Base-by-base conservation (phyloP, 2,329 filamentous ascomycete genomes). In the Fusarium sp. region DNA sequence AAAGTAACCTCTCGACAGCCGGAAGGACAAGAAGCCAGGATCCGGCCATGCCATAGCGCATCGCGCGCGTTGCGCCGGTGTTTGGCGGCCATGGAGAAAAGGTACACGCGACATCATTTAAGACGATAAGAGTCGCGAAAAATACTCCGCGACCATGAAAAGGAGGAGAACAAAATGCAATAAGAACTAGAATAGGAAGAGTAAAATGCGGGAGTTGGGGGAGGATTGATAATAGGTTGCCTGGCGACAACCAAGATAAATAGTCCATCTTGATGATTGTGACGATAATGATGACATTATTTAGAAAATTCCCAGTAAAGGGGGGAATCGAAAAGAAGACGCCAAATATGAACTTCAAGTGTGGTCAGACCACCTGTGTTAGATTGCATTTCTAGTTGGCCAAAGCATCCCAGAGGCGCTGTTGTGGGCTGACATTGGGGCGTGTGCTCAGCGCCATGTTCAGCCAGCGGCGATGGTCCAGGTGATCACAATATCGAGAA, bases 11-110 rank as follows among this genome's bases (percentile, higher is more conserved):
- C 38, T 73, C 65, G 3, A 71, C 12, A 3, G 68, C 65, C 2
- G 71, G 68, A 7, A 73, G 65, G 6, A 73, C 38, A 35, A 73
- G 70, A 2, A 71, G 2, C 71, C 71, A 73, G 1, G 71, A 73
- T 6, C 65, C 69, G 9, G 71, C 59, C 32, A 73, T 62, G 7
- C 63, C 71, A 6, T 73, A 73, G 15, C 71, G 65, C 63, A 73
- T 71, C 3, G 65, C 38, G 11, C 71, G 66, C 8, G 65, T 59
- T 10, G 22, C 12, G n/a, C 65, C 71, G 6, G 27, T 10, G 20
- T 71, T 64, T 9, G 65, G 63, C 2, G 71, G 71, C 71, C 71
- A 73, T 2, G 59, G 59, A 3, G 71, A 73, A 14, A 63, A n/a
- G 8, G 60, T 64, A 50, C 63, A 69, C 6, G 38, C 30, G 25